Evolutionary conservation across 208 protist species (phyloP).

Genomic region (Wallacemonas sp.): DNA sequence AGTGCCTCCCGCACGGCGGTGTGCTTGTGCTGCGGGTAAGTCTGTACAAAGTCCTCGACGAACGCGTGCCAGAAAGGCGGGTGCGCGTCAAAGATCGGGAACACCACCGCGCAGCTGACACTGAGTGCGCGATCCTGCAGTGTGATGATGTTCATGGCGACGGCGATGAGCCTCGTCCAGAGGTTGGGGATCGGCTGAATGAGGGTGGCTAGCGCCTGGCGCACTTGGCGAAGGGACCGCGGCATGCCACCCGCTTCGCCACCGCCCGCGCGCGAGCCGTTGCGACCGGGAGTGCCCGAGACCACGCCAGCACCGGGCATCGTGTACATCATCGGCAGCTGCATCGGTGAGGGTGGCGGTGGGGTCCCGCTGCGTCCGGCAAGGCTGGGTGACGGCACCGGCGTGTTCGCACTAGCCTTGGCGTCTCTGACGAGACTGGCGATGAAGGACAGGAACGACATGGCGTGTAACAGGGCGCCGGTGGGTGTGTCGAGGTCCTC

Average conservation of each 20-base stretch:
- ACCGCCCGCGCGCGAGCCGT: slow-evolving; percentile 16
- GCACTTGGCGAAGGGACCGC: slow-evolving; percentile 27
- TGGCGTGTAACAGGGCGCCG: slow-evolving; percentile 46
- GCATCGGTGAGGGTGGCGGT: slow-evolving; percentile 46
- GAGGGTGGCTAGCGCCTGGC: slow-evolving; percentile 44
- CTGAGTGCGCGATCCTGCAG: slow-evolving; percentile 76
- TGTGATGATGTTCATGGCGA: slow-evolving; percentile 83
- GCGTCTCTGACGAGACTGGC: slow-evolving; percentile 67
- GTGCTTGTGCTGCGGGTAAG: slow-evolving; percentile 70
- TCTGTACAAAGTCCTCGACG: slow-evolving; percentile 62
- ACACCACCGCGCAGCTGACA: slow-evolving; percentile 67
- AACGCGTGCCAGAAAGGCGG: slow-evolving; percentile 81
- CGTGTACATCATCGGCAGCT: slow-evolving; percentile 44
- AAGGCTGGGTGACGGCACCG: not conserved
- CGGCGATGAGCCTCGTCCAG: slow-evolving; percentile 67
- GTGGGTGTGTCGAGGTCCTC: slow-evolving; percentile 66
- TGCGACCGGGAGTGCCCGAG: slow-evolving; percentile 32
- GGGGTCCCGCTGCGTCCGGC: slow-evolving; percentile 9
- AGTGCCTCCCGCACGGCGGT: slow-evolving; percentile 60
- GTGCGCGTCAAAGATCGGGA: slow-evolving; percentile 81
- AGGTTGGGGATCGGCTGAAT: slow-evolving; percentile 68
- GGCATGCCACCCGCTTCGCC: slow-evolving; percentile 7
- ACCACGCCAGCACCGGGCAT: slow-evolving; percentile 23
- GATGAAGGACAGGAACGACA: slow-evolving; percentile 80
- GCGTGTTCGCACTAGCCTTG: slow-evolving; percentile 29